Evolutionary conservation across 768 basidiomycete species (phyloP), one percentile per base, ranked within the genome.

Genomic region (Baorangia bicolor): DNA sequence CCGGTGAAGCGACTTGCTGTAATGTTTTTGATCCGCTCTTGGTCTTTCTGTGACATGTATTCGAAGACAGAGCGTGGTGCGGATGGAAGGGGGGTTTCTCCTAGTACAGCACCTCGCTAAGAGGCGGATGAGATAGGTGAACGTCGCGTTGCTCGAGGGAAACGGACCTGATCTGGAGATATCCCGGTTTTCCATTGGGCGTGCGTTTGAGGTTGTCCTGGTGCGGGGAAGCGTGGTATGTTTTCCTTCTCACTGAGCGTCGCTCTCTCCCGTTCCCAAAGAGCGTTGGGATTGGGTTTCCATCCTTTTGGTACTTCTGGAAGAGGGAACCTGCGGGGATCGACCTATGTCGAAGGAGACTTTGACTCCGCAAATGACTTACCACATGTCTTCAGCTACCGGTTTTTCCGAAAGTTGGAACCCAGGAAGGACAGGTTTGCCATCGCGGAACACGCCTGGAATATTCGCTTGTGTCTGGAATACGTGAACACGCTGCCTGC

Each of bases 11-110:
- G 64, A 9, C 58, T 61, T 8, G 79, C 64, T 13, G 81, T 69
- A 27, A 90, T 80, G 28, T 78, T 79, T 64, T 86, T 79, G 16
- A 99, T 79, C 7, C 95, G 86, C 56, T 97, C 94, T 53, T 85
- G 83, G 64, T 96, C 93, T 64, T 94, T 95, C 60, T 88, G 83
- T 0, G 97, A 96, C 69, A 98, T 84, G 68, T 86, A 98, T 42
- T 98, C 95, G 69, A 96, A 98, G 16, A 99, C 83, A 0, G 96
- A 98, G 12, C 85, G 84, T 2, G 90, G 83, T 14, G 80, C 81
- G 4, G 85, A 73, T 13, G 85, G 79, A 12, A 91, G 76, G 12
- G 84, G 84, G 11, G 82, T 83, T 72, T 98, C 97, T 51, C 95
- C 95, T 0, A 98, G 77, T 20, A 89, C 77, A 1, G 80, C 73